Base-by-base conservation (phyloP, 805 yeast genomes). In the Candida silvatica region DNA sequence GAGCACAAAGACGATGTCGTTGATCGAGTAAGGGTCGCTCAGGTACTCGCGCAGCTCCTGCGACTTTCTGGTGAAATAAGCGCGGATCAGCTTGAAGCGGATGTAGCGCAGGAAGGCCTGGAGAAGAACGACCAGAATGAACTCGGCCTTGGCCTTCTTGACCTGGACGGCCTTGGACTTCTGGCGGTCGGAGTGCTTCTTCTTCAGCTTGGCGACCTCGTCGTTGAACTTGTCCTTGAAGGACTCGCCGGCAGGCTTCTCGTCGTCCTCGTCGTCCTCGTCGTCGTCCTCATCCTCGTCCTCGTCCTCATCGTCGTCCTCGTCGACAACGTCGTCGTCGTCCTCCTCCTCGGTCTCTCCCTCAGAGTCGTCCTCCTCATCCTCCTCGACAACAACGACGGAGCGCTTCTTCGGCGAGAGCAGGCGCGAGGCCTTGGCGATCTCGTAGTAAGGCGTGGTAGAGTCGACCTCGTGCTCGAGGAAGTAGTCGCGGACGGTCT, bases 281-380 rank as follows among this genome's bases (percentile, higher is more conserved):
- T 40, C 40, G 15, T 37, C 44, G 7, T 31, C 42, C 5, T 27
- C 39, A n/a, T 32, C 94, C 57, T 92, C 74, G 52, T 80, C 84
- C 37, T 71, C 67, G 34, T 85, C 85, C 16, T 90, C 92, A 37
- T 76, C 67, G 40, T 81, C 84, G 52, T 82, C 94, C 30, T 83
- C 71, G 59, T 84, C 95, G 31, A 74, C 86, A 45, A 39, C 48
- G n/a, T 31, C 37, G 6, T 36, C 42, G 9, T 36, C 45, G 17
- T 27, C 29, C 25, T 41, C 47, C 20, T 22, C 34, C 20, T 27
- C 32, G n/a, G 79, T 84, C 36, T 71, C 66, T 36, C 85, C 84
- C 15, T 90, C 90, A 38, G 77, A 67, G 41, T 81, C 84, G 53
- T 82, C 94, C 30, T 84, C 71, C 58, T 84, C 94, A 31, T 74